phyloP scores from a whole-genome alignment of 441 rosid species.

The Flueggea neowawraea region DNA sequence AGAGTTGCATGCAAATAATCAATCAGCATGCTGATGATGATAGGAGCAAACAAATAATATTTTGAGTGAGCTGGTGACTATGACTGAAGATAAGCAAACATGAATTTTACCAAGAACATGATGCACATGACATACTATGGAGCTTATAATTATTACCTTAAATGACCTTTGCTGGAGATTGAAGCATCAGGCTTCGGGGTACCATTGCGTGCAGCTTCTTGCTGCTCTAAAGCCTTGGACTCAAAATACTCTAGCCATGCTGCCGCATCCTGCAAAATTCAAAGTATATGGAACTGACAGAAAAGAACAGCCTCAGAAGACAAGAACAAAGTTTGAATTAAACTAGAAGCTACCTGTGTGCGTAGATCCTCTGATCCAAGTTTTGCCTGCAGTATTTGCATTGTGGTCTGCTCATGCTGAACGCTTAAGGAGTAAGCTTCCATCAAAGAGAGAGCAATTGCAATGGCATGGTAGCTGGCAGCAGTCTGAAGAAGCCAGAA shows the following conservation, averaged over 20 bases:
- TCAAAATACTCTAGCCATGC: slow-evolving; percentile 82
- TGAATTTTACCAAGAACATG: background rate
- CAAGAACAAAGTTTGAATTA: background rate
- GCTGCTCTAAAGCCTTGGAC: slow-evolving; percentile 68
- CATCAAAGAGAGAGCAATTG: slow-evolving; percentile 76
- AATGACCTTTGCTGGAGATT: slow-evolving; percentile 80
- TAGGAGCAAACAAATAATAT: too few relatives aligned
- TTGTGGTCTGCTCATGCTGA: slow-evolving; percentile 72
- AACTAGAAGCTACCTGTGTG: slow-evolving; percentile 42
- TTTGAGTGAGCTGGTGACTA: too few relatives aligned
- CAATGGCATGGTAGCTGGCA: slow-evolving; percentile 80
- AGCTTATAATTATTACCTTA: slow-evolving; percentile 43
- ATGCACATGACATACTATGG: background rate
- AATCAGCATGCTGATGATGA: too few relatives aligned
- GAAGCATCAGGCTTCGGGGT: slow-evolving; percentile 66
- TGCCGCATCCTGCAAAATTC: slow-evolving; percentile 59
- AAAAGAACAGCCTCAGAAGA: background rate
- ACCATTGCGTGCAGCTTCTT: slow-evolving; percentile 67
- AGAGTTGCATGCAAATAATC: too few relatives aligned
- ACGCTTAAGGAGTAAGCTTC: slow-evolving; percentile 73
- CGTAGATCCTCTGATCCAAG: slow-evolving; percentile 71
- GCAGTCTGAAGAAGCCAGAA: slow-evolving; percentile 52
- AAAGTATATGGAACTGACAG: slow-evolving; percentile 16
- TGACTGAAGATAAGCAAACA: too few relatives aligned
- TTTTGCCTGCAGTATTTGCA: slow-evolving; percentile 53